phyloP scores from a whole-genome alignment of 371 early-diverging fungal genomes.

The Mucor velutinosus region DNA sequence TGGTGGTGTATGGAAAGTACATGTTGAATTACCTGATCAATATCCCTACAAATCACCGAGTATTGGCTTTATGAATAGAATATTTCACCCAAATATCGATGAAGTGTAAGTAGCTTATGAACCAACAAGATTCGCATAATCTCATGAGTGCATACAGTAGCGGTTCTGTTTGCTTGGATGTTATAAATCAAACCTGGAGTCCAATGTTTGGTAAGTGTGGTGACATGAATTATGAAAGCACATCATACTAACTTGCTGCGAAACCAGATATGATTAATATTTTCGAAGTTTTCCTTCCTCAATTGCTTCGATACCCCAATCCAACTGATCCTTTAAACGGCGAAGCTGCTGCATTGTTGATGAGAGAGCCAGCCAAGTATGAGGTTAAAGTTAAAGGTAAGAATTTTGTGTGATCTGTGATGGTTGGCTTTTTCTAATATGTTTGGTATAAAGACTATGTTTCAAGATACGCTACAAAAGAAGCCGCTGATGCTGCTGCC shows the following conservation, averaged over 20 bases:
- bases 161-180: slow-evolving; percentile 99
- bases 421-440: not conserved
- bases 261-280: slow-evolving; percentile 94
- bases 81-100: slow-evolving; percentile 99
- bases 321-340: slow-evolving; percentile 99
- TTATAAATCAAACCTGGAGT: slow-evolving; percentile 99
- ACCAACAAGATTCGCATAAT: not conserved
- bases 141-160: slow-evolving; percentile 58
- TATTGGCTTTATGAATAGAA: slow-evolving; percentile 99
- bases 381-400: slow-evolving; percentile 94
- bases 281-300: slow-evolving; percentile 98
- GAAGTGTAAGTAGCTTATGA: slow-evolving; percentile 77
- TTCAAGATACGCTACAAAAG: slow-evolving; percentile 83
- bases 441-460: slow-evolving; percentile 73
- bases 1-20: slow-evolving; percentile 96
- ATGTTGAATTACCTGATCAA: slow-evolving; percentile 98
- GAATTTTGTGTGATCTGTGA: not conserved
- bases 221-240: not conserved
- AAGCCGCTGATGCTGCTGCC: slow-evolving; percentile 81
- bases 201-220: slow-evolving; percentile 93
- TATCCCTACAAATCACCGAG: slow-evolving; percentile 99
- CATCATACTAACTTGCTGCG: not conserved
- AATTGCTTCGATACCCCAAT: slow-evolving; percentile 98
- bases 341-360: slow-evolving; percentile 97
- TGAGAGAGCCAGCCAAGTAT: slow-evolving; percentile 93